A percentile compares a stretch with the other conserved stretches of the same genome.
phyloP scores from a whole-genome alignment of 306 rosid species.

The Senna tora region DNA sequence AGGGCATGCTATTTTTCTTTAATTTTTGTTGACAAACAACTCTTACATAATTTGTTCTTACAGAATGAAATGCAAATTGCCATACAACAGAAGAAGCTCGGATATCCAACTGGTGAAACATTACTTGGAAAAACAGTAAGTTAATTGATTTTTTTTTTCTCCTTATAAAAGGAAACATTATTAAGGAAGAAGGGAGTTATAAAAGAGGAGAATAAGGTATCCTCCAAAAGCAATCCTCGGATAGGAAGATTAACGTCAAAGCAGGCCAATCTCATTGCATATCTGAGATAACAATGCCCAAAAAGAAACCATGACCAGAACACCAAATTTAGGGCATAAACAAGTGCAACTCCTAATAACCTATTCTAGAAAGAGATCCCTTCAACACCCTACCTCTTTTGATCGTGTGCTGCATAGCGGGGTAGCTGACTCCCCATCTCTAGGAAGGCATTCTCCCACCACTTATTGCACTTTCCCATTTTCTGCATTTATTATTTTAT shows the following conservation, averaged over 20 bases:
- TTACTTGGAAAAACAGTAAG: slow-evolving; percentile 87
- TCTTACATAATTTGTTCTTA: slow-evolving; percentile 27
- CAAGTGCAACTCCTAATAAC: too few relatives aligned
- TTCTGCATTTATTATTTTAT: too few relatives aligned
- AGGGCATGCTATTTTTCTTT: too few relatives aligned
- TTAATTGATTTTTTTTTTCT: slow-evolving; percentile 27
- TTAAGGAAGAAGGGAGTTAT: background rate
- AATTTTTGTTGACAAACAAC: background rate
- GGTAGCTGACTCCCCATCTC: too few relatives aligned
- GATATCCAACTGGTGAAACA: slow-evolving; percentile 77
- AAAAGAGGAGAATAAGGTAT: background rate
- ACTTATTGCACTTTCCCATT: too few relatives aligned
- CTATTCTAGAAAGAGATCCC: too few relatives aligned
- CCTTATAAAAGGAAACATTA: background rate
- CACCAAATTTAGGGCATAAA: background rate
- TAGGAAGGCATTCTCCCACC: too few relatives aligned
- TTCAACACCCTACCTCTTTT: too few relatives aligned
- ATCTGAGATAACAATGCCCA: background rate
- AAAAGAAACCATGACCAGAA: background rate
- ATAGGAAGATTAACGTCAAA: background rate
- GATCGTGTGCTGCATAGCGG: too few relatives aligned
- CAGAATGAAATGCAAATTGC: slow-evolving; percentile 80
- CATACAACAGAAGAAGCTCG: slow-evolving; percentile 69
- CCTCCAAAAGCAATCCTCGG: background rate
- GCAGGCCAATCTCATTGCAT: background rate